Evolutionary conservation across 1,139 yeast genomes (phyloP).

Genomic region (Sugiyamaella pinicola): DNA sequence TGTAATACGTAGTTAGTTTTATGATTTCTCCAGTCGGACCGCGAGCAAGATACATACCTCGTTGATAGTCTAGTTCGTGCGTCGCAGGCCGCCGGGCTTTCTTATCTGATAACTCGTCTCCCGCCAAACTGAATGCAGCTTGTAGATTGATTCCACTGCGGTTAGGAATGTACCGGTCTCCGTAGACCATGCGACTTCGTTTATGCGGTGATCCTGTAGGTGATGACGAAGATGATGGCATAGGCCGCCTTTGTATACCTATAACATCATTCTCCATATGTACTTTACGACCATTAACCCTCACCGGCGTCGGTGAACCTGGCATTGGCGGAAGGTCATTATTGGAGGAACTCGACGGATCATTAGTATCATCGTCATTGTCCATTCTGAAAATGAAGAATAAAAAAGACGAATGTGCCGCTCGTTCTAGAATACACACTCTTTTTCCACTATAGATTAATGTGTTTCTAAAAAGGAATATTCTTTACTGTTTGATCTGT

Average conservation of each 20-base stretch:
- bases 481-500: no score
- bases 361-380: slow-evolving; percentile 15
- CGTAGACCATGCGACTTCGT: slow-evolving; percentile 26
- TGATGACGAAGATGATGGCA: slow-evolving; percentile 11
- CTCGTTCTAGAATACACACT: background rate
- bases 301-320: slow-evolving; percentile 32
- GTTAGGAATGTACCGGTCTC: slow-evolving; percentile 82
- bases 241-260: slow-evolving; percentile 6
- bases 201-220: slow-evolving; percentile 26
- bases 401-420: background rate
- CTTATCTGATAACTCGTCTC: slow-evolving; percentile 46
- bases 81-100: slow-evolving; percentile 23
- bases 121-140: slow-evolving; percentile 75
- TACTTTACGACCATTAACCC: slow-evolving; percentile 23
- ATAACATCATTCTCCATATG: slow-evolving; percentile 13
- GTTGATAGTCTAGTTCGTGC: slow-evolving; percentile 18
- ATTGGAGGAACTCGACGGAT: slow-evolving; percentile 7
- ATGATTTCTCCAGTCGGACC: slow-evolving; percentile 25
- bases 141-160: slow-evolving; percentile 84
- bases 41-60: slow-evolving; percentile 11
- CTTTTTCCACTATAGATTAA: background rate
- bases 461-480: no score
- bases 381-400: slow-evolving; percentile 14
- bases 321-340: slow-evolving; percentile 23
- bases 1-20: slow-evolving; percentile 18